Evolutionary conservation across 2,329 filamentous ascomycete species (phyloP).

Genomic region (Penicillium crustosum): DNA sequence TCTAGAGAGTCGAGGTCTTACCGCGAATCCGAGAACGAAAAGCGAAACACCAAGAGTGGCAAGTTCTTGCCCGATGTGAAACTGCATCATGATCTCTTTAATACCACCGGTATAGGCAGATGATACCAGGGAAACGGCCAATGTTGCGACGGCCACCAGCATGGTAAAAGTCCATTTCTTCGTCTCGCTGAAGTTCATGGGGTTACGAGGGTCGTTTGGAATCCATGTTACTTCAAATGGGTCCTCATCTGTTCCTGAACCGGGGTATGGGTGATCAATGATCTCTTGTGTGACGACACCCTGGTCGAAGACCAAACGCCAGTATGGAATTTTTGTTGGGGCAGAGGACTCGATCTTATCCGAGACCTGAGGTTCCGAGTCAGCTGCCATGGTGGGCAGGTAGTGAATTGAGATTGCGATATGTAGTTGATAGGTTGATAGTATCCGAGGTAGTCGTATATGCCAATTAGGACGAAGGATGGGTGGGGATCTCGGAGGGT

Average conservation of each 20-base stretch:
- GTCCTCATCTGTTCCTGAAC: constrained; percentile 64
- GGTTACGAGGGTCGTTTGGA: constrained; percentile 65
- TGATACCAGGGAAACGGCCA: constrained; percentile 68
- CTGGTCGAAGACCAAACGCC: constrained; percentile 58
- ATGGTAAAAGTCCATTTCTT: constrained; percentile 68
- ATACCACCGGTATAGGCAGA: constrained; percentile 51
- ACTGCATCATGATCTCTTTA: constrained; percentile 53
- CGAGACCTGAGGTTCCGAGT: constrained; percentile 20
- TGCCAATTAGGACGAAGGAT: background rate
- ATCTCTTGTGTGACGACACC: constrained; percentile 59
- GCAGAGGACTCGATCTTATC: constrained; percentile 31
- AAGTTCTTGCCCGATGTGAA: constrained; percentile 54
- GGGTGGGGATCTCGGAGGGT: background rate
- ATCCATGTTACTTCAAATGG: constrained; percentile 70
- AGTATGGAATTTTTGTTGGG: constrained; percentile 43
- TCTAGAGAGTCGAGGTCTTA: constrained; percentile 3
- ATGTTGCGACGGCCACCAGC: constrained; percentile 64
- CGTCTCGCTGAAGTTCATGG: constrained; percentile 56
- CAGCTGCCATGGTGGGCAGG: constrained; percentile 29
- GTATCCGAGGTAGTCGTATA: background rate
- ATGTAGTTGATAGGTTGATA: background rate
- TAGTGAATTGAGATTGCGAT: background rate
- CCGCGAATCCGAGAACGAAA: constrained; percentile 61
- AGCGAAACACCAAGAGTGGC: constrained; percentile 63
- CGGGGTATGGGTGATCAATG: constrained; percentile 56